Evolutionary conservation across 2,329 filamentous ascomycete genomes (phyloP).

Genomic region (Exophiala oligosperma): DNA sequence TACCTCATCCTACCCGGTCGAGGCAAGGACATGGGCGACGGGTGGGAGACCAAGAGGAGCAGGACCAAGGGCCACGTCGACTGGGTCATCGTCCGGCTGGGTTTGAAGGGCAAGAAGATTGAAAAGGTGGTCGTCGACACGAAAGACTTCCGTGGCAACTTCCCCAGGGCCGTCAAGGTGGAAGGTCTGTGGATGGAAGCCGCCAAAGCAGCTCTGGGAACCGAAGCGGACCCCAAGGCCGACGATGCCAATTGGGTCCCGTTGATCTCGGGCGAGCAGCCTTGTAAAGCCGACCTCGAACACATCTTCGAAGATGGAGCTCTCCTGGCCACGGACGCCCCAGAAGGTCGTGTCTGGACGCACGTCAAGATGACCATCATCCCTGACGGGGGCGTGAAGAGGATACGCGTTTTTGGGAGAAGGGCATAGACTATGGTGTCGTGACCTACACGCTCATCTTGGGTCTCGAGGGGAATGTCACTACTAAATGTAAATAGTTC

Average conservation of each 20-base stretch:
- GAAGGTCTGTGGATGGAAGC: conserved; percentile 35
- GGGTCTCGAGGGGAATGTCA: too few species aligned
- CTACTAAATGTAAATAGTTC: too few species aligned
- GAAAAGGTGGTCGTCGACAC: conserved; percentile 44
- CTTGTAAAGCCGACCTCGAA: conserved; percentile 42
- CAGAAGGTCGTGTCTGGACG: conserved; percentile 70
- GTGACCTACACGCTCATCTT: too few species aligned
- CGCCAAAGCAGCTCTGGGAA: conserved; percentile 26
- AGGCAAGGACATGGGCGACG: conserved; percentile 47
- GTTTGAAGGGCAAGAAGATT: conserved; percentile 38
- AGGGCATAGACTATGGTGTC: conserved; percentile 38
- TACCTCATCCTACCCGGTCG: conserved; percentile 45
- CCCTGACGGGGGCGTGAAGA: conserved; percentile 89
- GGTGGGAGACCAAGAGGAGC: conserved; percentile 45
- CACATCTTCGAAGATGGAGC: conserved; percentile 41
- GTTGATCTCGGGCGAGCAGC: conserved; percentile 38
- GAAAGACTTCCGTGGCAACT: conserved; percentile 48
- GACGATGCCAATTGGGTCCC: conserved; percentile 40
- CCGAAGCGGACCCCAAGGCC: conserved; percentile 33
- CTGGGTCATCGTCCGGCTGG: conserved; percentile 43
- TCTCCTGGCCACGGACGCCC: conserved; percentile 56
- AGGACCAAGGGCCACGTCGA: conserved; percentile 42
- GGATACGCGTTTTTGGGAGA: conserved; percentile 74
- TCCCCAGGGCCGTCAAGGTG: conserved; percentile 42
- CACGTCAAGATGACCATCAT: conserved; percentile 91